Base-by-base conservation (phyloP, 169 alveolate genomes). In the Plasmodium falciparum region DNA sequence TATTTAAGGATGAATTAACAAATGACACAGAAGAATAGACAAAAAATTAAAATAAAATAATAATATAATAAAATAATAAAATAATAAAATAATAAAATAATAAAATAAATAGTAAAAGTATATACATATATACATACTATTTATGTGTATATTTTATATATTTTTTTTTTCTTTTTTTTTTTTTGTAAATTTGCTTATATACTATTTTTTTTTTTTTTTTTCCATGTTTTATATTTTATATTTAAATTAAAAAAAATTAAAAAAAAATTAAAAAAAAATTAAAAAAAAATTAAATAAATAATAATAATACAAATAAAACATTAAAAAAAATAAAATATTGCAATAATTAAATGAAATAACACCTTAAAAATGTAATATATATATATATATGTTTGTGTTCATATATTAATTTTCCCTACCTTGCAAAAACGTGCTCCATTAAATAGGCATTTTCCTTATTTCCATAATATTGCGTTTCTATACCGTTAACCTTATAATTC, bases 361-460 rank as follows among this genome's bases (percentile, higher is more conserved):
- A 5, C 47, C 2, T 39, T 39, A 39, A 39, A 39, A 58, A 17
- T 4, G 1, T 39, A 39, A 39, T 24, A 24, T 24, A 24, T 24
- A 24, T 24, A 24, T 24, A 24, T 58, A 56, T 15, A 8, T 33
- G 1, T 13, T 2, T 62, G n/a, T 73, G 8, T 58, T 22, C 15
- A 12, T 29, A 8, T 39, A 39, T 39, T 39, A 12, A 58, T 75
- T 52, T 49, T 24, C 6, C 2, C 62, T 83, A 83, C 67, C 58
- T 83, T 29, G 43, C 73, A 83, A 83, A 83, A 20, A 8, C 39
- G 65, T 83, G 85, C 63, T 83, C 91, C 96, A 94, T 94, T 20
- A 93, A 88, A 75, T 90, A 94, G 15, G 96, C 96, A 58, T 94
- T 95, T 90, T 94, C 96, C 83, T 92, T 92, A 62, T 94, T 93